Evolutionary conservation across 179 eudicot species (phyloP), one percentile per base, ranked within the genome.

Genomic region (Beta lomatogona): DNA sequence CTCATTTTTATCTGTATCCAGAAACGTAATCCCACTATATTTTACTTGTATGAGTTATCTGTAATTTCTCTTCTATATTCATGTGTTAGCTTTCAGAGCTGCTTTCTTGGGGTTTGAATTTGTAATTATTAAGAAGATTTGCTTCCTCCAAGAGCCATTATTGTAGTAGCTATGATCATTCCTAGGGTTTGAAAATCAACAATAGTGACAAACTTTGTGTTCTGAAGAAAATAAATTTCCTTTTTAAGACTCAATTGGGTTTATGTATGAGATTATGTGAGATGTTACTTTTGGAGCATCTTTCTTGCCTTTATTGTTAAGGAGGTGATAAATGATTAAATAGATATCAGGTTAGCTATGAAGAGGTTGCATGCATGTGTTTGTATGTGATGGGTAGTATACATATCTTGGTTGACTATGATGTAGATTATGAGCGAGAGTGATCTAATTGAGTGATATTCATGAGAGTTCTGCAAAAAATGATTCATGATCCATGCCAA

Each of bases 401-500:
- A 48, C 81, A 77, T 83, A 77, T 81, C 13, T 50, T 66, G 63
- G 50, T 84, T 78, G 63, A 75, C 81, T 64, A 28, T 84, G 79
- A 60, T 71, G 45, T 61, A 63, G 80, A 75, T 75, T 81, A 71
- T 73, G 79, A 71, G 88, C 80, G 85, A 68, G 89, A 67, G 84
- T 68, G 83, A 69, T 77, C 72, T 75, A 82, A 46, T 67, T 78
- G 87, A 80, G 80, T 80, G 78, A 79, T 61, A 54, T 78, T 80
- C 45, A 74, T 78, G 89, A 85, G 89, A 84, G 89, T 80, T 75
- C 73, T 81, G 74, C 74, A 80, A 82, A 83, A 36, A 81, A 78
- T 91, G 85, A 81, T 88, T 72, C 77, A 80, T 85, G 80, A 77
- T 83, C 85, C 84, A 72, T 91, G 88, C 77, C 82, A 83, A 90